Evolutionary conservation across 192 early-diverging fungal species (phyloP).

Genomic region (Dissophora globulifera): DNA sequence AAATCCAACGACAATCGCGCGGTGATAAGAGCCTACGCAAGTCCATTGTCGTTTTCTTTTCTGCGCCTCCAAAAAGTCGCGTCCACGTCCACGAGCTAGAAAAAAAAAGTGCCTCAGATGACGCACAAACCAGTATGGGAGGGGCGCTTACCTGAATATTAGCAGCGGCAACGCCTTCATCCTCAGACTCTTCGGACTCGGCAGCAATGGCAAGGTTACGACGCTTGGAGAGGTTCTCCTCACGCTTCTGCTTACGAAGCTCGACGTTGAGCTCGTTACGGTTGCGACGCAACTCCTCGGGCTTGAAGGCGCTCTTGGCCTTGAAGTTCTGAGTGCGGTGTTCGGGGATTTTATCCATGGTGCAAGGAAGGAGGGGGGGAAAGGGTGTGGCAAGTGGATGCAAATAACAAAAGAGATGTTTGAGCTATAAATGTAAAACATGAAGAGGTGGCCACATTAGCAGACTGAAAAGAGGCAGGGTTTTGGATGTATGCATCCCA

Average conservation of each 20-base stretch:
- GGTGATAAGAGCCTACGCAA: too few relatives aligned
- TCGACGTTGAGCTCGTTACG: conserved; percentile 94
- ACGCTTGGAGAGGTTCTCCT: conserved; percentile 93
- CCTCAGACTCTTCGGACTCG: conserved; percentile 80
- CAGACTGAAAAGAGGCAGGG: too few relatives aligned
- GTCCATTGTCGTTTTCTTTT: too few relatives aligned
- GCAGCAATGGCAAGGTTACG: conserved; percentile 78
- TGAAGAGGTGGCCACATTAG: too few relatives aligned
- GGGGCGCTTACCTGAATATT: conserved; percentile 63
- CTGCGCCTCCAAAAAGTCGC: too few relatives aligned
- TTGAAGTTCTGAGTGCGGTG: conserved; percentile 85
- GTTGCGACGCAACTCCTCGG: conserved; percentile 92
- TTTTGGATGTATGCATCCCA: too few relatives aligned
- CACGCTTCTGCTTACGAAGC: conserved; percentile 95
- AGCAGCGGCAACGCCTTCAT: conserved; percentile 67
- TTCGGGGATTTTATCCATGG: conserved; percentile 65
- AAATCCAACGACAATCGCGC: too few relatives aligned
- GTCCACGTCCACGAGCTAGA: too few relatives aligned
- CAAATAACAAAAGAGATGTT: too few relatives aligned
- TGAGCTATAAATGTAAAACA: too few relatives aligned
- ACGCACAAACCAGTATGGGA: too few relatives aligned
- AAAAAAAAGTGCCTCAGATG: too few relatives aligned
- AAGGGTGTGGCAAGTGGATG: background rate
- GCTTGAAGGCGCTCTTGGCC: conserved; percentile 84
- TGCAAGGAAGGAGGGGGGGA: background rate